phyloP scores from a whole-genome alignment of 495 filamentous ascomycete species.

The Glarea lozoyensis region DNA sequence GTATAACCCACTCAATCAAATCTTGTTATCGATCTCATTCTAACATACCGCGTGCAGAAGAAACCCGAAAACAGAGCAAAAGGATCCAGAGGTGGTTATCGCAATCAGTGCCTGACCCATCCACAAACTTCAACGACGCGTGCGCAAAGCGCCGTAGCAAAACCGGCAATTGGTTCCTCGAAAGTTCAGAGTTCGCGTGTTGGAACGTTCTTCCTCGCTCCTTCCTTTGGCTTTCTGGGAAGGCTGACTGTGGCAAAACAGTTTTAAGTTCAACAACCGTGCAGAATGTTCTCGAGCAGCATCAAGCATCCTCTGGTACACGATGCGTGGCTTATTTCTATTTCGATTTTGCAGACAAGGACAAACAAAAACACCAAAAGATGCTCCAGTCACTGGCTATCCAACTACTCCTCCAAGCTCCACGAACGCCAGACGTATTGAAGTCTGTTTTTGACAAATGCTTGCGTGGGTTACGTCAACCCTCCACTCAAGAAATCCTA shows the following conservation, averaged over 20 bases:
- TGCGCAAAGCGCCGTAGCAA: not conserved
- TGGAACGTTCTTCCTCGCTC: not conserved
- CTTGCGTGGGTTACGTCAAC: conserved; percentile 3
- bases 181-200: not conserved
- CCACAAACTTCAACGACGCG: not conserved
- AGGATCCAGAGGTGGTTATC: not conserved
- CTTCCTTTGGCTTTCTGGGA: not conserved
- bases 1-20: not conserved
- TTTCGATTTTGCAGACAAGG: conserved; percentile 25
- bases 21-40: no score
- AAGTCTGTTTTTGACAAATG: not conserved
- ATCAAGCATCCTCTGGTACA: not conserved
- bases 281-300: not conserved
- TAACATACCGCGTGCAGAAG: no score
- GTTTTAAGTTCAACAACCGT: not conserved
- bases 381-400: conserved; percentile 10
- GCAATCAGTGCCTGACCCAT: not conserved
- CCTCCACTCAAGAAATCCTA: conserved; percentile 4
- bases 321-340: conserved; percentile 21
- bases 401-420: conserved; percentile 5
- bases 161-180: not conserved
- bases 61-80: not conserved
- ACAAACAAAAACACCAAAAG: conserved; percentile 14
- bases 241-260: not conserved
- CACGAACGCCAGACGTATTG: conserved; percentile 3